These are phyloP conservation scores for Pichia nakasei DNA, from an alignment of 805 yeast genomes.

Conservation along the genomic window DNA sequence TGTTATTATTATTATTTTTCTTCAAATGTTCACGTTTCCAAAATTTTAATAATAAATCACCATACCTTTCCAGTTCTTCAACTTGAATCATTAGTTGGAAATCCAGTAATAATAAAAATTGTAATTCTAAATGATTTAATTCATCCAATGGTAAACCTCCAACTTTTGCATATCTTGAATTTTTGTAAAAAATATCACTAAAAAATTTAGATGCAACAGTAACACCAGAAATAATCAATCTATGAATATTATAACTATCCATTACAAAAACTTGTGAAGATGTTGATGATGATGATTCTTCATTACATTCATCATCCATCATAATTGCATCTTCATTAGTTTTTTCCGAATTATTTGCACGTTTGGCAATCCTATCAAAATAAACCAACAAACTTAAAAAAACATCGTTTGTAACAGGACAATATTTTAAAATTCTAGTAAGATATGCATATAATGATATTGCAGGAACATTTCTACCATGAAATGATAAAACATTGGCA, in stretches of 20 bases:
- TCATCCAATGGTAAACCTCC: slow-evolving; percentile 94
- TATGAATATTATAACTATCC: slow-evolving; percentile 93
- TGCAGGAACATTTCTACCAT: slow-evolving; percentile 95
- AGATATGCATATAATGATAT: slow-evolving; percentile 84
- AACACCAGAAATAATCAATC: slow-evolving; percentile 87
- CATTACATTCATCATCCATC: slow-evolving; percentile 13
- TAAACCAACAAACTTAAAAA: slow-evolving; percentile 84
- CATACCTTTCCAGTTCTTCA: slow-evolving; percentile 86
- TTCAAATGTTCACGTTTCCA: slow-evolving; percentile 55
- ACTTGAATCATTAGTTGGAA: slow-evolving; percentile 80
- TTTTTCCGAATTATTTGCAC: slow-evolving; percentile 45
- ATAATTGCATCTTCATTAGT: slow-evolving; percentile 17
- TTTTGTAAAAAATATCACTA: slow-evolving; percentile 89
- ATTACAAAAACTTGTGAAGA: slow-evolving; percentile 70
- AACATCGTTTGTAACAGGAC: slow-evolving; percentile 98
- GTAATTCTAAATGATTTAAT: slow-evolving; percentile 84
- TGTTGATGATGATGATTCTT: slow-evolving; percentile 14
- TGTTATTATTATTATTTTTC: too few relatives aligned
- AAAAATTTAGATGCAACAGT: slow-evolving; percentile 94
- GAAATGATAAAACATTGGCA: slow-evolving; percentile 78
- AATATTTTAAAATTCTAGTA: slow-evolving; percentile 84
- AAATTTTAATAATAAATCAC: slow-evolving; percentile 74
- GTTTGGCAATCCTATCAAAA: slow-evolving; percentile 86
- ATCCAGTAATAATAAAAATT: slow-evolving; percentile 75
- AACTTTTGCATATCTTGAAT: slow-evolving; percentile 88